These are phyloP conservation scores for Brassica juncea DNA, from an alignment of 345 rosid species.

Conservation along the genomic window DNA sequence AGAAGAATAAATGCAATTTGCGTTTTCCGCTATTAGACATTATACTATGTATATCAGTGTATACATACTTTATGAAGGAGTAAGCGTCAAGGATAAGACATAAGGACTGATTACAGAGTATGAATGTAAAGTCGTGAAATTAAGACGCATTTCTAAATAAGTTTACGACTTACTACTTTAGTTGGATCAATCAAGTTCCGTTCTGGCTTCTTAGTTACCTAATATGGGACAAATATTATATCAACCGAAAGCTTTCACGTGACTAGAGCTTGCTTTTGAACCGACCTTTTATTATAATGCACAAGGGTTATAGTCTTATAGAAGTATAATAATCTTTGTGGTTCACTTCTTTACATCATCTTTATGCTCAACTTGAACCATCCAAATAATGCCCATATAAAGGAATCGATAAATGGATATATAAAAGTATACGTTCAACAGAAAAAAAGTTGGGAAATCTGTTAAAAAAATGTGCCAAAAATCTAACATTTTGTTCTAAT, in stretches of 20 bases:
- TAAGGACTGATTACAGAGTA: background rate
- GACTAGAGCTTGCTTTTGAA: background rate
- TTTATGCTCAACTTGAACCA: background rate
- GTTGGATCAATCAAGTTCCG: background rate
- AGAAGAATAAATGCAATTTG: constrained; percentile 5
- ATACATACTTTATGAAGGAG: background rate
- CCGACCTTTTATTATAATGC: background rate
- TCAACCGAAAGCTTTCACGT: constrained; percentile 23
- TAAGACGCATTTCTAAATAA: constrained; percentile 17
- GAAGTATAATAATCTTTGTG: background rate
- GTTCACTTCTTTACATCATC: background rate
- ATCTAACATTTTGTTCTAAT: too few relatives aligned
- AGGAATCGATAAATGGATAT: background rate
- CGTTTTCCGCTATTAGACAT: background rate
- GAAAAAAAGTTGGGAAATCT: too few relatives aligned
- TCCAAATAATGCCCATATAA: background rate
- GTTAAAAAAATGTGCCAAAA: too few relatives aligned
- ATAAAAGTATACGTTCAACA: background rate
- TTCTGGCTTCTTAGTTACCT: background rate
- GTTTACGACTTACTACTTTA: background rate
- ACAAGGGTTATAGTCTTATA: background rate
- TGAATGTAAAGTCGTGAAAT: background rate
- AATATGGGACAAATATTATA: background rate
- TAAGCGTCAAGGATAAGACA: background rate
- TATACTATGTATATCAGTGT: background rate